phyloP scores from a whole-genome alignment of 1,139 yeast genomes.

The Hemisphaericaspora xylofermentans region DNA sequence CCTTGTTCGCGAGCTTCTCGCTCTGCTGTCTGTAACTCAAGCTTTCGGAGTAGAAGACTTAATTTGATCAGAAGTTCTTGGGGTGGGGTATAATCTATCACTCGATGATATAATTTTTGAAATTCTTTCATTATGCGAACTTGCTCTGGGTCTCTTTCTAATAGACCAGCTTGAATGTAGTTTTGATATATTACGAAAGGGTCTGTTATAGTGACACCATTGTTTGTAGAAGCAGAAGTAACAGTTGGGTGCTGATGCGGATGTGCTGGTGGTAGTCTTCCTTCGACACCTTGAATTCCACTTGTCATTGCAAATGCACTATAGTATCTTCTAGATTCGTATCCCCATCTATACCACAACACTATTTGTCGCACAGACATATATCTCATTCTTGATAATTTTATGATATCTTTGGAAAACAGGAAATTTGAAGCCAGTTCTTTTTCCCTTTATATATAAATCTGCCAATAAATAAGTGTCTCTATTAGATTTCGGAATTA shows the following conservation, averaged over 20 bases:
- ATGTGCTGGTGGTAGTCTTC: conserved; percentile 34
- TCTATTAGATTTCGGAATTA: not conserved
- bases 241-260: not conserved
- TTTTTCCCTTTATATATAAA: too few relatives aligned
- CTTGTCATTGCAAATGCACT: conserved; percentile 2
- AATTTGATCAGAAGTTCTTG: conserved; percentile 48
- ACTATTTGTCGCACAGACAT: not conserved
- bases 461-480: too few relatives aligned
- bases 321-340: not conserved
- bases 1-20: conserved; percentile 13
- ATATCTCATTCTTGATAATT: not conserved
- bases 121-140: conserved; percentile 63
- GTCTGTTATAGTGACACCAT: conserved; percentile 53
- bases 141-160: conserved; percentile 58
- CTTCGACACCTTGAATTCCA: conserved; percentile 33
- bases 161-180: conserved; percentile 49
- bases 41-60: conserved; percentile 45
- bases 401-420: too few relatives aligned
- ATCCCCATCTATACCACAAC: not conserved
- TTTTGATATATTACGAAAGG: conserved; percentile 60
- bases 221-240: conserved; percentile 6
- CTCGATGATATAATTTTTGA: conserved; percentile 58
- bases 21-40: conserved; percentile 41
- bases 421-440: too few relatives aligned
- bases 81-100: conserved; percentile 61